phyloP scores from a whole-genome alignment of 768 basidiomycete species.

The Suillus tomentosus region DNA sequence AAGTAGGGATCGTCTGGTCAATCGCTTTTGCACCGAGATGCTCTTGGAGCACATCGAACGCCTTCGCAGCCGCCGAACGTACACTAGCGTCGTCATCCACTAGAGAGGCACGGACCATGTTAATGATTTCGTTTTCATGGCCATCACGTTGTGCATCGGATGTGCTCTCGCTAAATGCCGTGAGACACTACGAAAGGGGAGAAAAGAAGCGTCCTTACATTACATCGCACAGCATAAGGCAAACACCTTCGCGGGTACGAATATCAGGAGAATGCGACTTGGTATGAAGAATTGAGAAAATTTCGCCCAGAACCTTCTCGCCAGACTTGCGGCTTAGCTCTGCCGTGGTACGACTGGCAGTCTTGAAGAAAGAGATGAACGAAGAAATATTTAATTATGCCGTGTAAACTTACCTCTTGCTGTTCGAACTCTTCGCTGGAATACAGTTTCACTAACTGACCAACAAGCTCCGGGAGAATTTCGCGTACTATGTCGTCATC shows the following conservation, averaged over 20 bases:
- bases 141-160: constrained; percentile 83
- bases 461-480: constrained; percentile 82
- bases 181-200: background rate
- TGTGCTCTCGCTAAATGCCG: constrained; percentile 67
- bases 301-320: constrained; percentile 83
- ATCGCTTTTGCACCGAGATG: constrained; percentile 89
- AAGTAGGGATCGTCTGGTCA: constrained; percentile 94
- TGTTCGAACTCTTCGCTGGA: constrained; percentile 83
- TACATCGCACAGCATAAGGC: constrained; percentile 83
- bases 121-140: constrained; percentile 86
- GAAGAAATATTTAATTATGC: constrained; percentile 5
- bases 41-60: constrained; percentile 92
- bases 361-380: constrained; percentile 48
- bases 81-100: constrained; percentile 89
- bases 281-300: constrained; percentile 75
- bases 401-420: constrained; percentile 65
- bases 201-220: constrained; percentile 54
- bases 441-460: constrained; percentile 75
- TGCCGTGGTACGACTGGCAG: constrained; percentile 81
- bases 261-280: constrained; percentile 63
- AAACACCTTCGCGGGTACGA: constrained; percentile 80
- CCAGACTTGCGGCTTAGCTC: constrained; percentile 96
- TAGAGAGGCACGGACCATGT: constrained; percentile 78
- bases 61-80: constrained; percentile 84
- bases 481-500: constrained; percentile 65